phyloP scores from a whole-genome alignment of 2,329 filamentous ascomycete genomes.

The Apiospora rasikravindrae region DNA sequence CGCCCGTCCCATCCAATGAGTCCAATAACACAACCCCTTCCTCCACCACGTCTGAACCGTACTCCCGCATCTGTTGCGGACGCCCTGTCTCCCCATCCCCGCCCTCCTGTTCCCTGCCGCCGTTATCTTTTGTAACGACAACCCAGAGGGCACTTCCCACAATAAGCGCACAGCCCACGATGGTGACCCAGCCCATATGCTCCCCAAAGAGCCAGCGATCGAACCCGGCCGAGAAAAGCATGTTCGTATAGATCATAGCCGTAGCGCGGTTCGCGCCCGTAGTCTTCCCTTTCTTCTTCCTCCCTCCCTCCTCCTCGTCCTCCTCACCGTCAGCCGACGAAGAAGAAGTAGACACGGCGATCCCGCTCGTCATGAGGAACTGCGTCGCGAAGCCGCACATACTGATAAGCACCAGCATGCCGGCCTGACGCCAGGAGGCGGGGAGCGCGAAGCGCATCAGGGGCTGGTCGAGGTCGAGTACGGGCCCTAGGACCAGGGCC shows the following conservation, averaged over 20 bases:
- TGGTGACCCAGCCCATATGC: conserved; percentile 53
- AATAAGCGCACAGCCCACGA: conserved; percentile 57
- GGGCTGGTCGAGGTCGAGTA: conserved; percentile 52
- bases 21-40: conserved; percentile 30
- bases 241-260: conserved; percentile 63
- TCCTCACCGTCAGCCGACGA: neutral
- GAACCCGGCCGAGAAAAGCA: conserved; percentile 60
- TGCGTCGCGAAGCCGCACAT: conserved; percentile 83
- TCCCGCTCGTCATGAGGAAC: conserved; percentile 79
- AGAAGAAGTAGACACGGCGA: conserved; percentile 41
- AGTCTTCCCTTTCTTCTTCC: neutral
- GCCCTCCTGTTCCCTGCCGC: conserved; percentile 30
- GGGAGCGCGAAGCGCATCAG: conserved; percentile 50
- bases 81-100: conserved; percentile 37
- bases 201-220: conserved; percentile 59
- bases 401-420: conserved; percentile 70
- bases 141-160: conserved; percentile 59
- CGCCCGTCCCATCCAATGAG: neutral
- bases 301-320: conserved; percentile 58
- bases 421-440: conserved; percentile 61
- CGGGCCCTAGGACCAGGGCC: conserved; percentile 59
- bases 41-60: conserved; percentile 30
- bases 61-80: neutral
- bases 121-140: conserved; percentile 49
- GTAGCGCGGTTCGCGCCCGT: conserved; percentile 52